Evolutionary conservation across 306 rosid species (phyloP).

Genomic region (Lablab purpureus): DNA sequence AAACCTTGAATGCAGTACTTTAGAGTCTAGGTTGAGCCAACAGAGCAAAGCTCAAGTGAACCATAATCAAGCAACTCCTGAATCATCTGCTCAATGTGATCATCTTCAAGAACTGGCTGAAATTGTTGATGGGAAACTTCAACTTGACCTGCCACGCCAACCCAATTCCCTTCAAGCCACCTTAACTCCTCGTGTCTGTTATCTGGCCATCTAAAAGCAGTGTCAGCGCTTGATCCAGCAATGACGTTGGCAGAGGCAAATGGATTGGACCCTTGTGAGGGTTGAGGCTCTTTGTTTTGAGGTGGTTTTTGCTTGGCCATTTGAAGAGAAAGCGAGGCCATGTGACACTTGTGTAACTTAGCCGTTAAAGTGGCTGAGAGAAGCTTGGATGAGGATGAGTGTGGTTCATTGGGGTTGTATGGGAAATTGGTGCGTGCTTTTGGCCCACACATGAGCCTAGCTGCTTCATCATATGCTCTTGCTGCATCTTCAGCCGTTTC

Average conservation of each 20-base stretch:
- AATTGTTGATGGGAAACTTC: conserved; percentile 51
- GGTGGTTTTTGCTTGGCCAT: conserved; percentile 55
- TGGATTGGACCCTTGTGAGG: conserved; percentile 20
- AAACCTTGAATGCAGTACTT: background rate
- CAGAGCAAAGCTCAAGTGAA: conserved; percentile 71
- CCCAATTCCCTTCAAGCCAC: conserved; percentile 53
- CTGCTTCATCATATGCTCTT: conserved; percentile 92
- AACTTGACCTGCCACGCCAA: conserved; percentile 38
- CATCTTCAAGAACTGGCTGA: conserved; percentile 77
- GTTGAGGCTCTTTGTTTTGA: conserved; percentile 45
- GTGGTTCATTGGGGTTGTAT: conserved; percentile 62
- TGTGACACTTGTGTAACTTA: conserved; percentile 76
- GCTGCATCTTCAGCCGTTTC: conserved; percentile 94
- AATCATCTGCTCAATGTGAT: conserved; percentile 89
- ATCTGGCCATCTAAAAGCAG: conserved; percentile 47
- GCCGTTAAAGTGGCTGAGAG: conserved; percentile 72
- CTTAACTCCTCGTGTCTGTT: conserved; percentile 7
- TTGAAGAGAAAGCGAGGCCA: conserved; percentile 80
- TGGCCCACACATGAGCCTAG: conserved; percentile 78
- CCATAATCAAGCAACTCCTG: conserved; percentile 84
- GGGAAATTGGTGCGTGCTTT: conserved; percentile 82
- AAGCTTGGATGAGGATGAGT: conserved; percentile 61
- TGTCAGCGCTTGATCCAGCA: conserved; percentile 39
- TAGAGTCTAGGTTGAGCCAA: conserved; percentile 51
- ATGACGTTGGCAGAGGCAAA: conserved; percentile 30